A percentile compares a stretch with the other conserved stretches of the same genome.
phyloP scores from a whole-genome alignment of 108 stramenopile genomes.

The Skeletonema costatum region DNA sequence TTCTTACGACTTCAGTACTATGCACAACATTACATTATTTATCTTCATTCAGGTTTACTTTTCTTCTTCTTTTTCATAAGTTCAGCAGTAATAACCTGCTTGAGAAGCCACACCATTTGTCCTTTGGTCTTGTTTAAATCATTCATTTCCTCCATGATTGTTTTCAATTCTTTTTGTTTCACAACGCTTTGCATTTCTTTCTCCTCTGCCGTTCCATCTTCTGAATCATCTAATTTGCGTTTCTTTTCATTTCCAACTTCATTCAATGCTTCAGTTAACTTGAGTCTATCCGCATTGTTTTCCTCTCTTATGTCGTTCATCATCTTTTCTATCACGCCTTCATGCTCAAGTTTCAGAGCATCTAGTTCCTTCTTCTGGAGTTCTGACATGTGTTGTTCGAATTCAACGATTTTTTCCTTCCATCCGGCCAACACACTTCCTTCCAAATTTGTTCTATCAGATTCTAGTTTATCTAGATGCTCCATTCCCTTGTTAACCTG shows the following conservation, averaged over 20 bases:
- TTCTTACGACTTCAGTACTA: neutral
- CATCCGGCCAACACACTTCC: constrained; percentile 12
- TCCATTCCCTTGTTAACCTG: constrained; percentile 7
- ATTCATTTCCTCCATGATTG: constrained; percentile 32
- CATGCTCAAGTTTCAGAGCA: constrained; percentile 13
- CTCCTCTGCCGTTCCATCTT: neutral
- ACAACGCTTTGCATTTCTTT: constrained; percentile 8
- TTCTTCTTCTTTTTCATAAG: neutral
- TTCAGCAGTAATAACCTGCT: constrained; percentile 24
- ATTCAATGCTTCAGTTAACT: constrained; percentile 7
- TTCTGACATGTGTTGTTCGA: constrained; percentile 8
- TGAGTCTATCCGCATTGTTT: constrained; percentile 11
- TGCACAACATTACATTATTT: too few relatives aligned
- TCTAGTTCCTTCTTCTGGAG: constrained; percentile 12
- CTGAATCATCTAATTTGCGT: neutral
- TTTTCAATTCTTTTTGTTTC: constrained; percentile 42
- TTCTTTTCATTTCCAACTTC: constrained; percentile 15
- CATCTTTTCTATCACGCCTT: constrained; percentile 13
- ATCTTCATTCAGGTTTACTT: neutral
- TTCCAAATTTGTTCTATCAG: constrained; percentile 12
- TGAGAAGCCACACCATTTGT: constrained; percentile 48
- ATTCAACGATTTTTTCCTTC: constrained; percentile 20
- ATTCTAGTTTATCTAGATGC: constrained; percentile 12
- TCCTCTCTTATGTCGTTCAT: constrained; percentile 7
- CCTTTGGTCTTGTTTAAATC: constrained; percentile 44